Evolutionary conservation across 75 land plant genomes (phyloP), one percentile per base, ranked within the genome.

Genomic region (Pseudotsuga menziesii): DNA sequence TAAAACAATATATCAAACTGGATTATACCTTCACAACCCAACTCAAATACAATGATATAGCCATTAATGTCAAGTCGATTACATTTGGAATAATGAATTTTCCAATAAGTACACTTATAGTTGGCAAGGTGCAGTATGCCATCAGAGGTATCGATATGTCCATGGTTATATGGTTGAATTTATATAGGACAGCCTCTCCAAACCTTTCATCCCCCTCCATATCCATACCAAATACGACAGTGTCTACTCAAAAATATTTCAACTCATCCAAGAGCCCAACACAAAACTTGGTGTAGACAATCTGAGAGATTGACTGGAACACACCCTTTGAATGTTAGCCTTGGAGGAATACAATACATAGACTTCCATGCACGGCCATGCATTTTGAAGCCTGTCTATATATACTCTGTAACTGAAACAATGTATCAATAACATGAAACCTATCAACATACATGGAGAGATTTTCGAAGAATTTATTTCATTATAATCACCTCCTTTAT

Each of bases 181-280:
- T 29, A 92, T 88, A 61, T 92, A 92, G 0, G 93, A 93, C 23
- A 92, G 61, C 23, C 94, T 79, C 80, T 92, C 92, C 71, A 92
- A 75, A 79, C 83, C 84, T 71, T 92, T 92, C 72, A 92, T 35
- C 9, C 92, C 83, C 94, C 89, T 32, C 94, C 93, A 84, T 89
- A 92, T 0, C 94, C 94, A 78, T 91, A 91, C 93, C 93, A 91
- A 32, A 91, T 87, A 14, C 91, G 93, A 62, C 91, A 91, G 63
- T 89, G 88, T 79, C 81, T 78, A 72, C 91, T 91, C 57, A 91
- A 79, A 3, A 91, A 70, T 74, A 91, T 91, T 61, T 91, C 93
- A 25, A 91, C 91, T 59, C 91, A 91, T 58, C 93, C 93, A 58
- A 89, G 84, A 15, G 93, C 93, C 91, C 93, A 91, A 7, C 89